Base-by-base conservation (phyloP, 2,329 filamentous ascomycete species). In the Tolypocladium capitatum region DNA sequence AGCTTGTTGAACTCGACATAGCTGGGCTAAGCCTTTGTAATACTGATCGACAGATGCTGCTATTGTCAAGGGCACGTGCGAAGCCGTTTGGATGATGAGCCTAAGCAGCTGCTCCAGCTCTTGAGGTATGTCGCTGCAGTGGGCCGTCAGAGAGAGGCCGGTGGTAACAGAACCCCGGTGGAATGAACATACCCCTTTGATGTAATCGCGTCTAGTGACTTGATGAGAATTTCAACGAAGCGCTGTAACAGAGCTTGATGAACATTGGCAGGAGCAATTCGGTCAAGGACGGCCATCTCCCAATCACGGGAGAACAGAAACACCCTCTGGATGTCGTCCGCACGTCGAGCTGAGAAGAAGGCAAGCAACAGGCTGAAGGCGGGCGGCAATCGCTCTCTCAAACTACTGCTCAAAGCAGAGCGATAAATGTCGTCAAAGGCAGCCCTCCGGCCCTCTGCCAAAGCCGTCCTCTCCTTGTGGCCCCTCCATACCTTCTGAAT, bases 401-500 rank as follows among this genome's bases (percentile, higher is more conserved):
- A 52, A 49, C 67, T 64, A 48, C 58, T 55, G n/a, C 58, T 45
- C 16, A 50, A 52, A 13, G 55, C 52, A 47, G 66, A 64, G 51
- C 56, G 58, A 56, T 84, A 82, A 32, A 76, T 60, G 9, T 67
- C 59, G 63, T 90, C 84, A 68, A 87, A 86, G 36, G 75, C 64
- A 45, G 64, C 61, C 52, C 84, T 75, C 67, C 78, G 80, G 47
- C 60, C 58, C 43, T 74, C 66, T 53, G 78, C 78, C 52, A 86
- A 69, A 45, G 64, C 61, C 50, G 69, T 73, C 56, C 90, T 78
- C 49, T 70, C 72, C 48, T 64, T 73, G 63, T 94, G 77, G 14
- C 89, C 89, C 63, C 91, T 78, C 90, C 90, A 97, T 64, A 76
- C 71, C 54, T 79, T 77, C 63, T 97, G 92, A 54, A 97, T 80